phyloP scores from a whole-genome alignment of 2,329 filamentous ascomycete genomes.

The Diaporthe destruens region DNA sequence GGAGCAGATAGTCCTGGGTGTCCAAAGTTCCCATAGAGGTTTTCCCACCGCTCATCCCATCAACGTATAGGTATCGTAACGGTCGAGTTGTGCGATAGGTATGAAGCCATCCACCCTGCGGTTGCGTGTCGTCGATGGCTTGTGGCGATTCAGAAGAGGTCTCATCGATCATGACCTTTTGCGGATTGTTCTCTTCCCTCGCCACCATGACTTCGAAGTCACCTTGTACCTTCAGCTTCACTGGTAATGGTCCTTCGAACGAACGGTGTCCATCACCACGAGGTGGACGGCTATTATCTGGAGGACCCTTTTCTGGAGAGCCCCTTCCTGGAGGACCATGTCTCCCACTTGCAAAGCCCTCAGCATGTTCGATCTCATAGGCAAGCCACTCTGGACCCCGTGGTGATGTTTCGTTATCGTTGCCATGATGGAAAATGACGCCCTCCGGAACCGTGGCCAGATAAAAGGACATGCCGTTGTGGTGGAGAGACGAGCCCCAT shows the following conservation, averaged over 20 bases:
- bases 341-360: conserved; percentile 67
- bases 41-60: conserved; percentile 78
- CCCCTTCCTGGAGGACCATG: conserved; percentile 17
- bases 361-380: conserved; percentile 81
- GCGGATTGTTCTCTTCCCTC: conserved; percentile 18
- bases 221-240: neutral
- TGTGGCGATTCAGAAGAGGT: neutral
- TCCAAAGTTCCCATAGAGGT: conserved; percentile 75
- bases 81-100: conserved; percentile 71
- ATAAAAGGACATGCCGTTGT: conserved; percentile 82
- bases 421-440: conserved; percentile 77
- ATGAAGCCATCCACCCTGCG: conserved; percentile 70
- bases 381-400: conserved; percentile 76
- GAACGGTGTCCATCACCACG: conserved; percentile 27
- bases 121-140: neutral
- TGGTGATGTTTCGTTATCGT: conserved; percentile 58
- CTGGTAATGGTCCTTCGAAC: neutral
- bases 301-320: conserved; percentile 4
- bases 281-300: conserved; percentile 1
- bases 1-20: conserved; percentile 73
- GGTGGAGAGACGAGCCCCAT: conserved; percentile 79
- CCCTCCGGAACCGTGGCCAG: conserved; percentile 73
- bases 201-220: neutral
- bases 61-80: conserved; percentile 74
- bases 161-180: conserved; percentile 23